Base-by-base conservation (phyloP, 169 alveolate genomes). In the Plasmodium vivax region DNA sequence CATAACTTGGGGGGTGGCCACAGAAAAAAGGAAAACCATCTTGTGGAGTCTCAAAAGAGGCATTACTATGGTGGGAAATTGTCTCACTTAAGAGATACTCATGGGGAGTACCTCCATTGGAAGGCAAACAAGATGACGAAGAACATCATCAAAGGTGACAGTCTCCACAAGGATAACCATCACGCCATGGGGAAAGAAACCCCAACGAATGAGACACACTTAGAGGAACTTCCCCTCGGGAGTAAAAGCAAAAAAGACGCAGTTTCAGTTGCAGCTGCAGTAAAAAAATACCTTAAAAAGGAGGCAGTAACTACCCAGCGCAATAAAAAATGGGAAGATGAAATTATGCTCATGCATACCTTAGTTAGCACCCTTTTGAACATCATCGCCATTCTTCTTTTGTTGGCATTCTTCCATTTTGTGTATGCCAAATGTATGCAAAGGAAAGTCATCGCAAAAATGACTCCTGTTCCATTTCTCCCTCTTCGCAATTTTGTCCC, bases 301-400 rank as follows among this genome's bases (percentile, higher is more conserved):
- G 41, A 71, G 38, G 9, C 30, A 71, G 32, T 23, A 54, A 85
- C 51, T 74, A 34, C 8, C 27, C 30, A 83, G 38, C 16, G 54
- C 54, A 19, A 12, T 9, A n/a, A 34, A 36, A 85, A 45, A 36
- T 27, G 19, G 62, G 80, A 72, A 85, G 51, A 85, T 23, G 93
- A 85, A 34, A 85, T 85, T 23, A 12, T 72, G 16, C 79, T 85
- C 27, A 19, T 85, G 47, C 73, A 85, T 73, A 85, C 56, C 8
- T 85, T 43, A 43, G 62, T 85, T 85, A 85, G 93, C n/a, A 56
- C 82, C 38, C 93, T 85, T 73, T 45, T 85, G 43, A 71, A 85
- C 10, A 85, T 73, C 62, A 74, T 85, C 19, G 30, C 7, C 79
- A 27, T 85, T 9, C 23, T 73, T 19, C 56, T 71, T 45, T 72